Evolutionary conservation across 495 filamentous ascomycete species (phyloP), one percentile per base, ranked within the genome.

Genomic region (Viridothelium virens): DNA sequence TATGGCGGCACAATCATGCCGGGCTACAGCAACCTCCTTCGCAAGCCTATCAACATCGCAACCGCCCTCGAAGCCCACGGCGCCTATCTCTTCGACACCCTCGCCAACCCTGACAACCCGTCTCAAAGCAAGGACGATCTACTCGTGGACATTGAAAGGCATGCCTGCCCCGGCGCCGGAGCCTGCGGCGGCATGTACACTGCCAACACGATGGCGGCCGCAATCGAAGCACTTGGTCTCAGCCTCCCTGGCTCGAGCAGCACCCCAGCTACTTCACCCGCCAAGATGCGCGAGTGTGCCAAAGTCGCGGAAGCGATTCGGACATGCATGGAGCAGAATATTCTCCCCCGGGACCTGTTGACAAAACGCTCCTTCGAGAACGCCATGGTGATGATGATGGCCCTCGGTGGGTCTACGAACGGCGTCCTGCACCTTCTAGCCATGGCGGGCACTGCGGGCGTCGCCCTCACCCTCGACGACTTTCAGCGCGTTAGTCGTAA

Each of bases 141-240:
- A 65, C 86, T 97, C 81, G 86, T 88, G 61, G 94, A 97, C 74
- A 82, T 98, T 39, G 90, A 96, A 77, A 82, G 80, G 56, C 81
- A 96, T 69, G 87, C 93, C 3, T 97, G 94, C 75, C 94, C 94
- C 34, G 91, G 90, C 14, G 86, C 90, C 14, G 93, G 93, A 39
- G 92, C 92, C n/a, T 98, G 94, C 71, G 94, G 94, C 69, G 94
- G 94, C 61, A 98, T 87, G 86, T 98, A 89, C 77, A 98, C 94
- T 2, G 94, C 94, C 65, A 98, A 98, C 76, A 97, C 94, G 2
- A 96, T 98, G 92, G 90, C 91, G 4, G 95, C 92, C 0, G 92
- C 92, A 14, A 91, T 98, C 69, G 94, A 98, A 76, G 89, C 91
- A 7, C 96, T 98, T 91, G 94, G 94, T 63, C 82, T 98, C 33